These are phyloP conservation scores for Trypanosoma cruzi DNA, from an alignment of 208 protist species.

Conservation along the genomic window DNA sequence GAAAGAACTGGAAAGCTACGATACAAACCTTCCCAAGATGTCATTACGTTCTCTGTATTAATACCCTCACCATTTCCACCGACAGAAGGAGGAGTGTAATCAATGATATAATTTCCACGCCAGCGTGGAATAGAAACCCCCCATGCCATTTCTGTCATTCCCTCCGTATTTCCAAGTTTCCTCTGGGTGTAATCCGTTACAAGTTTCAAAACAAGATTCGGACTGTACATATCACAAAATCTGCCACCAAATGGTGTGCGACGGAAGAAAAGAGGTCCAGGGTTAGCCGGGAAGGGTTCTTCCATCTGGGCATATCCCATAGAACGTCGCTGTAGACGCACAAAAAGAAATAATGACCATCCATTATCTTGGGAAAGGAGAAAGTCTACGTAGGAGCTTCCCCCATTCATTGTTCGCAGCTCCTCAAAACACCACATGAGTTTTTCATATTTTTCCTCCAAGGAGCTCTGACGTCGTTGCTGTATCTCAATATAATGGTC, in stretches of 20 bases:
- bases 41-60: not conserved
- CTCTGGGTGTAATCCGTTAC: slow-evolving; percentile 42
- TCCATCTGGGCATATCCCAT: slow-evolving; percentile 39
- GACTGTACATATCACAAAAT: slow-evolving; percentile 48
- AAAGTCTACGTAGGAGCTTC: slow-evolving; percentile 77
- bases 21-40: slow-evolving; percentile 20
- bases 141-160: slow-evolving; percentile 28
- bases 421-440: slow-evolving; percentile 85
- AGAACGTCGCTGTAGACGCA: slow-evolving; percentile 55
- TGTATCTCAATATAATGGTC: slow-evolving; percentile 59
- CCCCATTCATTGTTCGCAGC: slow-evolving; percentile 61
- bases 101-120: slow-evolving; percentile 49
- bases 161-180: slow-evolving; percentile 3
- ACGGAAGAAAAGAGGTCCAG: slow-evolving; percentile 36
- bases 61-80: not conserved
- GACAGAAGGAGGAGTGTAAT: slow-evolving; percentile 32
- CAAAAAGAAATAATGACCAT: slow-evolving; percentile 78
- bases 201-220: slow-evolving; percentile 34
- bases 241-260: slow-evolving; percentile 45
- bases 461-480: slow-evolving; percentile 47
- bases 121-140: slow-evolving; percentile 54
- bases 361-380: slow-evolving; percentile 56
- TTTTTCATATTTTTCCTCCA: slow-evolving; percentile 91
- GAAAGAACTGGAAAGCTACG: slow-evolving; percentile 73
- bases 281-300: not conserved